Percentiles rank a stretch among this genome's conserved stretches.
phyloP scores from a whole-genome alignment of 2,329 filamentous ascomycete genomes.

The Alternaria brassicae region DNA sequence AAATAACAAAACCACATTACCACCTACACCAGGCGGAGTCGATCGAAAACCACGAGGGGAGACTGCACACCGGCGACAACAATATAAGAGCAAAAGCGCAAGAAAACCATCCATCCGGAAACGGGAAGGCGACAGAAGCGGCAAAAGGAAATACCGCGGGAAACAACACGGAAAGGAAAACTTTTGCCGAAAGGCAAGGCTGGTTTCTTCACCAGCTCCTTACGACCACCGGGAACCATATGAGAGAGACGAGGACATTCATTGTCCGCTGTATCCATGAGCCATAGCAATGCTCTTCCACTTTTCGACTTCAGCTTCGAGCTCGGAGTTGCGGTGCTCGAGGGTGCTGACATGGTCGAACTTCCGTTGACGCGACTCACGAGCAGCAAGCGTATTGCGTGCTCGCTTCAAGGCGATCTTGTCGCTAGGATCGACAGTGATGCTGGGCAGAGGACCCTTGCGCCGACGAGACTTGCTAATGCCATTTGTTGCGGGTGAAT shows the following conservation, averaged over 20 bases:
- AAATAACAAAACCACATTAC: conserved; percentile 19
- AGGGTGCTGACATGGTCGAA: conserved; percentile 76
- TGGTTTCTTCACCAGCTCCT: conserved; percentile 50
- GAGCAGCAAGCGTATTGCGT: conserved; percentile 89
- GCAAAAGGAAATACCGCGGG: conserved; percentile 10
- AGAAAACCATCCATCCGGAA: conserved; percentile 18
- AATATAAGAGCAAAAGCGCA: conserved; percentile 21
- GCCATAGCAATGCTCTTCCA: conserved; percentile 52
- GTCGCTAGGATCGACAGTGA: conserved; percentile 77
- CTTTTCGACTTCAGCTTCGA: conserved; percentile 61
- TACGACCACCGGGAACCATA: conserved; percentile 39
- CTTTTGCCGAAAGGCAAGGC: conserved; percentile 37
- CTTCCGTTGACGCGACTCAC: conserved; percentile 90
- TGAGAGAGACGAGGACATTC: conserved; percentile 39
- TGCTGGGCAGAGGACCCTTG: conserved; percentile 80
- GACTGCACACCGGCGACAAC: conserved; percentile 44
- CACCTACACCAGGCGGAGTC: conserved; percentile 46
- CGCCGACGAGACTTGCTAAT: conserved; percentile 74
- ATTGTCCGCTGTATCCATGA: conserved; percentile 48
- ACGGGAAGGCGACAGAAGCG: conserved; percentile 7
- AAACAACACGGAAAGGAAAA: conserved; percentile 27
- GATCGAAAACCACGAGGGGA: conserved; percentile 45
- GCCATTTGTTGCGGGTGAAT: conserved; percentile 68
- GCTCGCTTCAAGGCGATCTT: conserved; percentile 88
- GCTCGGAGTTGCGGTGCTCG: conserved; percentile 73